These are phyloP conservation scores for Closterium sp. DNA, from an alignment of 139 green algal species.

Conservation along the genomic window DNA sequence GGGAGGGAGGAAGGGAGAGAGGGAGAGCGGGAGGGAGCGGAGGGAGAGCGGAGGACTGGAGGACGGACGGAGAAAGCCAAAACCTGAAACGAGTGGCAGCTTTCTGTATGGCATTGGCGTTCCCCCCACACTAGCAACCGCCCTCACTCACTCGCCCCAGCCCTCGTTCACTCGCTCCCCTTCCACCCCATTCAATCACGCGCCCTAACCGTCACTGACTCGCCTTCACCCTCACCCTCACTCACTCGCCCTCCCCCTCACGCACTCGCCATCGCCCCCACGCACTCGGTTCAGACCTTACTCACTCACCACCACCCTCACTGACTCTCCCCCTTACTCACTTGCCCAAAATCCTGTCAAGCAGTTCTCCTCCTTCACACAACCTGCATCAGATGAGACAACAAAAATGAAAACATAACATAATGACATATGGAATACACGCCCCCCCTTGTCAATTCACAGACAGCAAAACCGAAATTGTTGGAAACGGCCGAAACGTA, in stretches of 20 bases:
- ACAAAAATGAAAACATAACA: neutral
- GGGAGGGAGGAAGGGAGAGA: too few relatives aligned
- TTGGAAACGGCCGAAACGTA: constrained; percentile 35
- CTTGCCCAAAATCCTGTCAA: constrained; percentile 83
- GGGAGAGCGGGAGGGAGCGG: too few relatives aligned
- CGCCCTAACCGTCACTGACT: neutral
- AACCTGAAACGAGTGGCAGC: too few relatives aligned
- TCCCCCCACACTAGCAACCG: too few relatives aligned
- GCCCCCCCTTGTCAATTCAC: neutral
- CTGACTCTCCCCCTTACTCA: neutral
- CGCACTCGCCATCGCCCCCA: neutral
- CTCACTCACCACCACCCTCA: neutral
- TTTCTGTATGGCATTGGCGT: too few relatives aligned
- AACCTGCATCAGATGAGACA: constrained; percentile 50
- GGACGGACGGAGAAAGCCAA: too few relatives aligned
- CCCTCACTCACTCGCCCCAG: too few relatives aligned
- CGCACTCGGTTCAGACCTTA: too few relatives aligned
- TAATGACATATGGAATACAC: neutral
- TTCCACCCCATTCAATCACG: neutral
- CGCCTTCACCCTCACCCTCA: neutral
- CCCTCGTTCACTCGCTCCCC: neutral
- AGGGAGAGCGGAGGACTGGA: too few relatives aligned
- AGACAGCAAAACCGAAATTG: constrained; percentile 27
- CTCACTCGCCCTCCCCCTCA: neutral
- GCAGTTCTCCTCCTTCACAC: constrained; percentile 92